These are phyloP conservation scores for Houttuynia cordata DNA, from an alignment of 164 flowering plant genomes.

Conservation along the genomic window DNA sequence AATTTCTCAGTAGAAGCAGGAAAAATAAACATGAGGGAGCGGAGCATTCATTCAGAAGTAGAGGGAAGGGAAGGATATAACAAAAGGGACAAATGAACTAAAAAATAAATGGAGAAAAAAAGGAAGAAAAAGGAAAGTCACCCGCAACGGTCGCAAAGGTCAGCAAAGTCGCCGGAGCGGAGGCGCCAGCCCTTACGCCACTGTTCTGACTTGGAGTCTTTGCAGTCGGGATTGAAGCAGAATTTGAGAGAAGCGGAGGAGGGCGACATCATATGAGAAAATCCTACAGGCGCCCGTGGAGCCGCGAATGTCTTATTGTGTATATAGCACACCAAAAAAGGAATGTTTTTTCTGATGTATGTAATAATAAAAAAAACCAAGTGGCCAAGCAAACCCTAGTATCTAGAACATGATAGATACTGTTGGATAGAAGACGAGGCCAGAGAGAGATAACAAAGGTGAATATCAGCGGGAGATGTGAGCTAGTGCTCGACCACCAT, in stretches of 20 bases:
- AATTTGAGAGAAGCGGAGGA: slow-evolving; percentile 17
- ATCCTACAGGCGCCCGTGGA: too few relatives aligned
- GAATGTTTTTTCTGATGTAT: too few relatives aligned
- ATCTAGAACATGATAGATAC: not conserved
- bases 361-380: too few relatives aligned
- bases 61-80: not conserved
- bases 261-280: not conserved
- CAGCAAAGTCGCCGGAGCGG: slow-evolving; percentile 52
- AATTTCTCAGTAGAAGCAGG: not conserved
- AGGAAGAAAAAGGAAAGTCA: slow-evolving; percentile 18
- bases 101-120: not conserved
- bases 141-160: slow-evolving; percentile 89
- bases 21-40: too few relatives aligned
- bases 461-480: not conserved
- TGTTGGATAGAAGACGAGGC: too few relatives aligned
- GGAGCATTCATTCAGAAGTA: too few relatives aligned
- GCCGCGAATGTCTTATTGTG: too few relatives aligned
- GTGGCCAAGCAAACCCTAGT: not conserved
- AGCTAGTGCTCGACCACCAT: too few relatives aligned
- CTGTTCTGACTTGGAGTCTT: slow-evolving; percentile 33
- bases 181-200: slow-evolving; percentile 72
- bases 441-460: too few relatives aligned
- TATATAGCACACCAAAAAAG: too few relatives aligned
- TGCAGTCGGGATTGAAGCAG: slow-evolving; percentile 66
- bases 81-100: not conserved